Conservation (phyloP, 2,329 filamentous ascomycete species). For the Thelonectria discophora region DNA sequence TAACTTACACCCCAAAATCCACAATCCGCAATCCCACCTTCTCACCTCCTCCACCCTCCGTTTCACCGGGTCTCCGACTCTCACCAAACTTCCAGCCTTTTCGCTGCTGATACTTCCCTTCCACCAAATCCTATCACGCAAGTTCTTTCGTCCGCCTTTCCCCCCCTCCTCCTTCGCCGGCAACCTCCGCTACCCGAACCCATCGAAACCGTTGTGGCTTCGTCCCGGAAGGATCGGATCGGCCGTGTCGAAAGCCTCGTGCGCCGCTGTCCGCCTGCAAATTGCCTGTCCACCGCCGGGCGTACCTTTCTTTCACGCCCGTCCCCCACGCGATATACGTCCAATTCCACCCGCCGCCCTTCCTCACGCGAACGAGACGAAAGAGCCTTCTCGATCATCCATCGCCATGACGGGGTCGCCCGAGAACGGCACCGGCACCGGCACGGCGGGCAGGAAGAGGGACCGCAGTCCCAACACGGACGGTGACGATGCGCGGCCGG, state of each 20-base stretch:
- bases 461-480: slow-evolving; percentile 43
- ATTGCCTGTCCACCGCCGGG: neutral
- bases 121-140: neutral
- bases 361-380: slow-evolving; percentile 2
- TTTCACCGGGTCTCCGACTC: neutral
- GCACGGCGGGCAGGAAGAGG: slow-evolving; percentile 45
- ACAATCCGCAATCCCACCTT: neutral
- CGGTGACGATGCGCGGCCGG: slow-evolving; percentile 45
- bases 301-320: slow-evolving; percentile 15
- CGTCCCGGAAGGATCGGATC: slow-evolving; percentile 27
- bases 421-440: slow-evolving; percentile 47
- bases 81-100: neutral
- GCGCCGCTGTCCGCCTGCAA: slow-evolving; percentile 19
- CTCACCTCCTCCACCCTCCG: neutral
- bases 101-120: neutral
- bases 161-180: neutral
- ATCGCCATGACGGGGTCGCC: slow-evolving; percentile 49
- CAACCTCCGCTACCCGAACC: neutral
- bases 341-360: slow-evolving; percentile 5
- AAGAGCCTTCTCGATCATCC: neutral
- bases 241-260: slow-evolving; percentile 1
- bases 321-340: slow-evolving; percentile 13
- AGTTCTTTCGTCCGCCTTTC: neutral
- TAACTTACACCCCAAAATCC: slow-evolving; percentile 1
- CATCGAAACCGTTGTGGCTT: slow-evolving; percentile 3